These are phyloP conservation scores for Hibiscus tridactylites DNA, from an alignment of 345 rosid species.

Conservation along the genomic window DNA sequence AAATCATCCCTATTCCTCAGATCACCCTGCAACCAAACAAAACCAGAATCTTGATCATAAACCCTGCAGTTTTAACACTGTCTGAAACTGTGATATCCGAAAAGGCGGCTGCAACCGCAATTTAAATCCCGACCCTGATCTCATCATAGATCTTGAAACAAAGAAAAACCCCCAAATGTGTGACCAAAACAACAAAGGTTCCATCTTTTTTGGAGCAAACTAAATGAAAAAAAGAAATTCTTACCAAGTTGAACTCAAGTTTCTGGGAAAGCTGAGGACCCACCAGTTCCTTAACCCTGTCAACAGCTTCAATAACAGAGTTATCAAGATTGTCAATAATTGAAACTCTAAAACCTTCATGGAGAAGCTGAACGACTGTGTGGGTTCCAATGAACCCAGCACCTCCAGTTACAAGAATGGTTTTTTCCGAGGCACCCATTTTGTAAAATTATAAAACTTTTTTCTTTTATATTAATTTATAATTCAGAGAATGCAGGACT, in stretches of 20 bases:
- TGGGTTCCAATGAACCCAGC: conserved; percentile 97
- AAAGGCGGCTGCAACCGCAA: too few species aligned
- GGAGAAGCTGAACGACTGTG: conserved; percentile 77
- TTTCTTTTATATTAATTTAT: neutral
- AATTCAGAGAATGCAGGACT: neutral
- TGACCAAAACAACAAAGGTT: neutral
- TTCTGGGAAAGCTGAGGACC: conserved; percentile 65
- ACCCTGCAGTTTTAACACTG: too few species aligned
- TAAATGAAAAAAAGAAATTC: neutral
- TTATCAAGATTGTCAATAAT: conserved; percentile 87
- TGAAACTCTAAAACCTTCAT: conserved; percentile 64
- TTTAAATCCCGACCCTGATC: neutral
- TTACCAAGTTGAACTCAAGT: conserved; percentile 69
- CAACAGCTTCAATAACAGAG: conserved; percentile 68
- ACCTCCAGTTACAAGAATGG: conserved; percentile 86
- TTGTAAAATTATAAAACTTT: neutral
- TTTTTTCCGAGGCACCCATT: conserved; percentile 40
- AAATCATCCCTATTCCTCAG: conserved; percentile 73
- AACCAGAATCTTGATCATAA: neutral
- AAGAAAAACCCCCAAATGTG: neutral
- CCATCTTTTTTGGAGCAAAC: neutral
- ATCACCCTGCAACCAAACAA: conserved; percentile 62
- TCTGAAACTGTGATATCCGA: too few species aligned
- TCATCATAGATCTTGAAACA: neutral
- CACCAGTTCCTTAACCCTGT: conserved; percentile 68